A percentile compares a stretch with the other conserved stretches of the same genome.
Evolutionary conservation across 306 rosid species (phyloP).

Genomic region (Malus fusca): DNA sequence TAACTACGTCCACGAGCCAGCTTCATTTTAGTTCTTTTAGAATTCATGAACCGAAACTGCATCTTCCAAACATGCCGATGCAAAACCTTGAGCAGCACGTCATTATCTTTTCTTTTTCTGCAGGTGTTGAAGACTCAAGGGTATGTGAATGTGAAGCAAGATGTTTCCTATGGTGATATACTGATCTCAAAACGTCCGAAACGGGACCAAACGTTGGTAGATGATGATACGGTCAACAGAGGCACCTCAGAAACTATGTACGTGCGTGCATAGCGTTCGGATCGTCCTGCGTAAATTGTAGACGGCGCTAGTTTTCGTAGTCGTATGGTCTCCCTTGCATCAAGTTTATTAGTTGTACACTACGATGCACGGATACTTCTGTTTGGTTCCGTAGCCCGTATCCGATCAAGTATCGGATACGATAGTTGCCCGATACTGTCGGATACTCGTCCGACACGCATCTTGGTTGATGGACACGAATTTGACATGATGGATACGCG

Average conservation of each 20-base stretch:
- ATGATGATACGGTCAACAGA: slow-evolving; percentile 9
- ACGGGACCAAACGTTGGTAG: slow-evolving; percentile 37
- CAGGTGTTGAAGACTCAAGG: slow-evolving; percentile 71
- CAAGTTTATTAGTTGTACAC: too few relatives aligned
- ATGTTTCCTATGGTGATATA: slow-evolving; percentile 51
- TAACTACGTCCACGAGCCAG: neutral
- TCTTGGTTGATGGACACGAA: too few relatives aligned
- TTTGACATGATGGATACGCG: too few relatives aligned
- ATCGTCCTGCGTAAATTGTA: neutral
- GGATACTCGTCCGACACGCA: too few relatives aligned
- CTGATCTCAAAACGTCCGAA: slow-evolving; percentile 33
- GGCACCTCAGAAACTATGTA: neutral
- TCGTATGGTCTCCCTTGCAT: too few relatives aligned
- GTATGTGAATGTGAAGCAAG: slow-evolving; percentile 59
- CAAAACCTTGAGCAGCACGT: neutral
- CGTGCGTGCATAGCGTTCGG: slow-evolving; percentile 5
- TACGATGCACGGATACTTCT: too few relatives aligned
- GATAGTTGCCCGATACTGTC: too few relatives aligned
- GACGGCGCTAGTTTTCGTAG: too few relatives aligned
- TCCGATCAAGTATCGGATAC: too few relatives aligned
- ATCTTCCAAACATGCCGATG: neutral
- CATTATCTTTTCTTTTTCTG: neutral
- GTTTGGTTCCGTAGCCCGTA: too few relatives aligned
- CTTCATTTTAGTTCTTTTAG: neutral
- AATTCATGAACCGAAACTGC: neutral